Evolutionary conservation across 306 rosid genomes (phyloP), one percentile per base, ranked within the genome.

Genomic region (Rubus parviflorus): DNA sequence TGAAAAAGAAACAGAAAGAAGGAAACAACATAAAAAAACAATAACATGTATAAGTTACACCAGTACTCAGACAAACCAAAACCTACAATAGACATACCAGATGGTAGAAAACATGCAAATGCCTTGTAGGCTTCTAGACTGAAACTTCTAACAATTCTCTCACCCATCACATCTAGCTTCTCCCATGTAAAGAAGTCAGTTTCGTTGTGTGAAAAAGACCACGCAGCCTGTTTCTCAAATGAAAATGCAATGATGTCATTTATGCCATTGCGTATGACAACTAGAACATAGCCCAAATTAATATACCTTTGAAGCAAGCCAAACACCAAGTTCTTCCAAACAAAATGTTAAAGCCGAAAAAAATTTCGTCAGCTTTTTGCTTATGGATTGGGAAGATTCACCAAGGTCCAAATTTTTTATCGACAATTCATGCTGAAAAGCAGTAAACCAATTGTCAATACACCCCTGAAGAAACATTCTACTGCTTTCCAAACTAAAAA

Each of bases 251-350:
- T 77, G 51, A 77, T n/a, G 54, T 75, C 72, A 65, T 51, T 42
- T 35, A 82, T 7, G 46, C 54, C 81, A 76, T 19, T 61, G 73
- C 51, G 74, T 83, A 65, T 2, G 73, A 75, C 49, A 81, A 75
- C 77, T 49, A 74, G 78, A 82, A 38, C 62, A 48, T 72, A 5
- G 60, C 41, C 41, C 74, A 72, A 65, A 68, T 37, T n/a, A 52
- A 6, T 47, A 60, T 80, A 94, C 98, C 97, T 94, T 88, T 70
- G 83, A 70, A 80, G 97, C 86, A 77, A 85, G 77, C 92, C 93
- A 90, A 83, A 86, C 68, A 74, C 98, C 98, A 64, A 94, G 90
- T 13, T 89, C 95, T 48, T 82, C 90, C 85, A 89, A 58, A 84
- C 97, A 92, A 82, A 77, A 94, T 19, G 80, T 49, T 14, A 91